These are phyloP conservation scores for Epichloe elymi DNA, from an alignment of 2,329 filamentous ascomycete genomes.

Conservation along the genomic window DNA sequence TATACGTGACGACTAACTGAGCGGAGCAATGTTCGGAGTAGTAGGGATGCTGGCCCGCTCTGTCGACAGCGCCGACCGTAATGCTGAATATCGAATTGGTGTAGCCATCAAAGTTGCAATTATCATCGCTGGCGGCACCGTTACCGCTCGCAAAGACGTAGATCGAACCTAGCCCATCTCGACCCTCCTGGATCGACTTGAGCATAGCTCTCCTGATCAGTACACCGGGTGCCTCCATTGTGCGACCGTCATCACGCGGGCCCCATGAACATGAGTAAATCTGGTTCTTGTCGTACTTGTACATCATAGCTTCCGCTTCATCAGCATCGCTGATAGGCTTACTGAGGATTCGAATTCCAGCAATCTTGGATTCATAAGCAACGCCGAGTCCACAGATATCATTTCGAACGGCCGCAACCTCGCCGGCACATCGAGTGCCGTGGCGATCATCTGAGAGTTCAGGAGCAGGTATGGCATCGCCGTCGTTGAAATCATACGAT, in stretches of 20 bases:
- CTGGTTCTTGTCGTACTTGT: constrained; percentile 78
- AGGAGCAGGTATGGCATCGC: constrained; percentile 64
- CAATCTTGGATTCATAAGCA: constrained; percentile 80
- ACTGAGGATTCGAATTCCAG: constrained; percentile 84
- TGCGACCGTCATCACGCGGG: constrained; percentile 79
- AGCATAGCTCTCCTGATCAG: constrained; percentile 85
- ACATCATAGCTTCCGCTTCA: constrained; percentile 86
- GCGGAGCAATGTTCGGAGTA: constrained; percentile 96
- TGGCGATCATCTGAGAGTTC: constrained; percentile 76
- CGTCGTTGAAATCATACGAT: constrained; percentile 94
- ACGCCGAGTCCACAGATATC: constrained; percentile 92
- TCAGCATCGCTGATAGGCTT: constrained; percentile 85
- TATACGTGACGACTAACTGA: constrained; percentile 91
- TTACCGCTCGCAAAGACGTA: constrained; percentile 95
- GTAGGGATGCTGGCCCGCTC: constrained; percentile 76
- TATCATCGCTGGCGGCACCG: constrained; percentile 74
- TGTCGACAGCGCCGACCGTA: constrained; percentile 85
- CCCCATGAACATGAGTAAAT: constrained; percentile 99
- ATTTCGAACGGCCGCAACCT: constrained; percentile 85
- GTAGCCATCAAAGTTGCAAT: constrained; percentile 99
- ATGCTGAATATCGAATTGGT: constrained; percentile 99
- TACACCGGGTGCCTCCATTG: constrained; percentile 87
- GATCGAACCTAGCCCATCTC: constrained; percentile 71
- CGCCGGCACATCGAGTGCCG: constrained; percentile 87
- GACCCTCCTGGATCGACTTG: constrained; percentile 80